Evolutionary conservation across 2,329 filamentous ascomycete genomes (phyloP).

Genomic region (Fusarium sp.): DNA sequence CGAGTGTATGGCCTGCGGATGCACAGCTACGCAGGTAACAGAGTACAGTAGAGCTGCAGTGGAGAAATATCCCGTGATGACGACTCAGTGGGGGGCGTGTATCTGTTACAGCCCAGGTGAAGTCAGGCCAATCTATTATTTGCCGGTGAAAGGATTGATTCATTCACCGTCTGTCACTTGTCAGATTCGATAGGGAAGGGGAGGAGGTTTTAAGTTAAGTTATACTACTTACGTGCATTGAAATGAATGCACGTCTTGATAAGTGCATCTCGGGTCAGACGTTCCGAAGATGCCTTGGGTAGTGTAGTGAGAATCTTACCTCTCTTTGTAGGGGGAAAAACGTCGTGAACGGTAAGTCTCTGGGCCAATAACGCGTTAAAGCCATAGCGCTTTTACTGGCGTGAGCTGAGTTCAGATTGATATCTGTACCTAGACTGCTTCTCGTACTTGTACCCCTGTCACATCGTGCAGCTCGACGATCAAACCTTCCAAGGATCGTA

Average conservation of each 20-base stretch:
- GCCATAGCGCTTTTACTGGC: slow-evolving; percentile 19
- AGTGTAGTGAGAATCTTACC: background rate
- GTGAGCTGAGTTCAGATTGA: slow-evolving; percentile 1
- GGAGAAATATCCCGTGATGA: slow-evolving; percentile 22
- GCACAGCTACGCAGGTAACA: background rate
- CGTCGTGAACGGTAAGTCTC: background rate
- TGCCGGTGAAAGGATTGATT: background rate
- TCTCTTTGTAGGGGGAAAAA: background rate
- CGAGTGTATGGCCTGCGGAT: background rate
- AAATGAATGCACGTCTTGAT: background rate
- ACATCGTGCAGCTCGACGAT: slow-evolving; percentile 13
- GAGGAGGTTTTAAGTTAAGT: slow-evolving; percentile 1
- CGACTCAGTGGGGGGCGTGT: slow-evolving; percentile 17
- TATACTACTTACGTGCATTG: slow-evolving; percentile 16
- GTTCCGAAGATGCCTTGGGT: background rate
- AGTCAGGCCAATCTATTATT: background rate
- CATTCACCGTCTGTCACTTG: slow-evolving; percentile 21
- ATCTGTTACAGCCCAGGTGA: slow-evolving; percentile 6
- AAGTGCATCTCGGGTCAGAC: background rate
- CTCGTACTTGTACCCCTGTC: slow-evolving; percentile 12
- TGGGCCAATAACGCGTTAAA: background rate
- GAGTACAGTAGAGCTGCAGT: slow-evolving; percentile 18
- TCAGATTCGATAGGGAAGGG: slow-evolving; percentile 17
- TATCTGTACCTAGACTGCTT: background rate
- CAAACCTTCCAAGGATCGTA: background rate